A percentile compares a stretch with the other conserved stretches of the same genome.
Evolutionary conservation across 805 yeast genomes (phyloP).

Genomic region (Candida taoyuanica): DNA sequence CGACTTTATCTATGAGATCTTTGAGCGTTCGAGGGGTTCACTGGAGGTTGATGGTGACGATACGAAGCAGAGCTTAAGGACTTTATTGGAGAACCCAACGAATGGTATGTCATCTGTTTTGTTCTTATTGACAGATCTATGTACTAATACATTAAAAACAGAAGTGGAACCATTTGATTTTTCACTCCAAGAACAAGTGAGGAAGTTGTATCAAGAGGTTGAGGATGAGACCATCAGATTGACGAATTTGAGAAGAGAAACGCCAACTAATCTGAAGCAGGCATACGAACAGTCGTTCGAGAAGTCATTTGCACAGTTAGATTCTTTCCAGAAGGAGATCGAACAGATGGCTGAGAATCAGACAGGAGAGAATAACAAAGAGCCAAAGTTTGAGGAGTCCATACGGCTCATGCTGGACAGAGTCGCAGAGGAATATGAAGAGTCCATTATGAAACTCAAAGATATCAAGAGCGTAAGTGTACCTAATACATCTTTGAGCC

Average conservation of each 20-base stretch:
- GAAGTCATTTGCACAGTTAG: conserved; percentile 29
- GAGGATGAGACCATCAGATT: conserved; percentile 59
- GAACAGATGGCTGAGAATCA: conserved; percentile 17
- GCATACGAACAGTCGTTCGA: conserved; percentile 35
- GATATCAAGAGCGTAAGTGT: conserved; percentile 22
- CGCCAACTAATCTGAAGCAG: conserved; percentile 40
- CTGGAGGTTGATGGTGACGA: conserved; percentile 54
- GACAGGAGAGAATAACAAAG: background rate
- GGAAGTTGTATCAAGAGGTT: conserved; percentile 52
- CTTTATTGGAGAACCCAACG: conserved; percentile 21
- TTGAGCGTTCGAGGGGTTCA: conserved; percentile 53
- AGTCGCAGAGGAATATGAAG: conserved; percentile 18
- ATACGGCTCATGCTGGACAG: conserved; percentile 10
- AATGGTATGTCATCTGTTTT: conserved; percentile 14
- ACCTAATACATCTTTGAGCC: too few relatives aligned
- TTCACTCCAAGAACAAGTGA: conserved; percentile 52
- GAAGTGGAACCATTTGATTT: conserved; percentile 68
- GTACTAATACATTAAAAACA: conserved; percentile 20
- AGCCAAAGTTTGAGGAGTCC: conserved; percentile 1
- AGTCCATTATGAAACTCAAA: conserved; percentile 13
- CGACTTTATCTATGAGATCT: conserved; percentile 44
- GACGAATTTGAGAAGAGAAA: conserved; percentile 48
- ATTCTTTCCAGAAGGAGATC: conserved; percentile 23
- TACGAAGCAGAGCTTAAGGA: conserved; percentile 24
- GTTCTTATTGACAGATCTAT: too few relatives aligned